Percentiles rank a stretch among this genome's conserved stretches.
Conservation (phyloP, 345 rosid species). For the Populus ilicifolia region DNA sequence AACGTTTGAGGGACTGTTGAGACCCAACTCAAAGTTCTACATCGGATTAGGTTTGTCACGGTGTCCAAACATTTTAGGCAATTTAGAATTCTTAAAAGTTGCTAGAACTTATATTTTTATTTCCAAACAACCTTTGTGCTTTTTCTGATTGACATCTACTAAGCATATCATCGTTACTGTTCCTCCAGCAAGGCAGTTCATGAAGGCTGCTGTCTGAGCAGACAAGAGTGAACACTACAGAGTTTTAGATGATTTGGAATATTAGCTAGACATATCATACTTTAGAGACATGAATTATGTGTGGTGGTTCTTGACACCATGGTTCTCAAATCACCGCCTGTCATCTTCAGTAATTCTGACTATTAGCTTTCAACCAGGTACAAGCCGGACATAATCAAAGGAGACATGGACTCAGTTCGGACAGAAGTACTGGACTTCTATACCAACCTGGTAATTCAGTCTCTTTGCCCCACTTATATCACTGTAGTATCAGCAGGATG, state of each 20-base stretch:
- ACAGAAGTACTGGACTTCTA: constrained; percentile 64
- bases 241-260: background rate
- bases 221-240: background rate
- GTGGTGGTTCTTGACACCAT: background rate
- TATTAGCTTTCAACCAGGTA: constrained; percentile 37
- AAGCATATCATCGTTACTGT: background rate
- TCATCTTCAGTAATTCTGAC: background rate
- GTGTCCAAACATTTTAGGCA: background rate
- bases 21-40: too few species aligned
- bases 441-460: constrained; percentile 41
- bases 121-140: background rate
- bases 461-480: background rate
- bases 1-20: too few species aligned
- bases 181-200: background rate
- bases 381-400: constrained; percentile 79
- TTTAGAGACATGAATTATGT: background rate
- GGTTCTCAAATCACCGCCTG: background rate
- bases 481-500: background rate
- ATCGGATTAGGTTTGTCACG: background rate
- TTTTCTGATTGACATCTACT: background rate
- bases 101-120: background rate
- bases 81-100: background rate
- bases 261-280: background rate
- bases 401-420: constrained; percentile 93
- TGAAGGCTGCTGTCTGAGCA: background rate